Evolutionary conservation across 139 green algal genomes (phyloP).

Genomic region (Chlorella sorokiniana): DNA sequence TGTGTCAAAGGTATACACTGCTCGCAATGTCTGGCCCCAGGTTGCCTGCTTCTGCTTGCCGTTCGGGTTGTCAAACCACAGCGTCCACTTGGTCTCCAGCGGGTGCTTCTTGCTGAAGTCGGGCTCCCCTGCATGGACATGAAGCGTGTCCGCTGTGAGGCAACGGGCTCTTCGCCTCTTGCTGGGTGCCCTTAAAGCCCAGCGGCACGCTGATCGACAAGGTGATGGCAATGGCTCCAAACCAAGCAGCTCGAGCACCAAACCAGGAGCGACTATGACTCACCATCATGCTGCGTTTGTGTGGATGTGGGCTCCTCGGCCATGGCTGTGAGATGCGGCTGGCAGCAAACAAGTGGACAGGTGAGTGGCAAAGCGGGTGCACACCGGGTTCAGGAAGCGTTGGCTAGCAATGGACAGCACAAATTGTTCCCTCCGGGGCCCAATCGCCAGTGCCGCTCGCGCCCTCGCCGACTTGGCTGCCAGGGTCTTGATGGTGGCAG

Average conservation of each 20-base stretch:
- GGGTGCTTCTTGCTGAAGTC: slow-evolving; percentile 83
- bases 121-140: slow-evolving; percentile 41
- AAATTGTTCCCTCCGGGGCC: no score
- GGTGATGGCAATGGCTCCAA: background rate
- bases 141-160: background rate
- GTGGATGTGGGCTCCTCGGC: slow-evolving; percentile 14
- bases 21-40: slow-evolving; percentile 81
- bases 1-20: slow-evolving; percentile 95
- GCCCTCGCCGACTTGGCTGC: no score
- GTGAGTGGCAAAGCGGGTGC: background rate
- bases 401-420: no score
- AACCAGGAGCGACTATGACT: background rate
- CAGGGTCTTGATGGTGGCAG: no score
- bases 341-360: background rate
- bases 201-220: background rate
- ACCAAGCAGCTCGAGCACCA: background rate
- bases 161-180: background rate
- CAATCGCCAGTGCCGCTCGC: no score
- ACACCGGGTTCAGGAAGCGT: no score
- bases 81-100: slow-evolving; percentile 88
- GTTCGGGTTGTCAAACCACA: slow-evolving; percentile 98
- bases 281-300: slow-evolving; percentile 24
- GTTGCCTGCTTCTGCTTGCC: slow-evolving; percentile 67
- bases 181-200: background rate
- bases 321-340: slow-evolving; percentile 10